phyloP scores from a whole-genome alignment of 73 alveolate genomes.

The Paramecium tetraurelia region DNA sequence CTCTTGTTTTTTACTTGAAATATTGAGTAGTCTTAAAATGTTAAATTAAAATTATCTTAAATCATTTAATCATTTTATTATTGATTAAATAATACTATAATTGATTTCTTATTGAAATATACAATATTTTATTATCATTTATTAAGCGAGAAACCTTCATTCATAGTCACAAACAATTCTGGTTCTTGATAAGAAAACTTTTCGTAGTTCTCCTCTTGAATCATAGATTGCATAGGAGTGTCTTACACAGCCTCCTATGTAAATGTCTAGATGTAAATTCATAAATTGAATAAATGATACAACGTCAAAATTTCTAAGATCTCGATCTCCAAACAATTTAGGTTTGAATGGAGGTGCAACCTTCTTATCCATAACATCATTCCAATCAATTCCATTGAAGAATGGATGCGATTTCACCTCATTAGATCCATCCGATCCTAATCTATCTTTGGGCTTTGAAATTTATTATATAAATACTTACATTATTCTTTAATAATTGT shows the following conservation, averaged over 20 bases:
- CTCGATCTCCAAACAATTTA: constrained; percentile 57
- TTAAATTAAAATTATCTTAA: too few species aligned
- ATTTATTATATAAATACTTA: not conserved
- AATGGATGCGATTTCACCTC: constrained; percentile 71
- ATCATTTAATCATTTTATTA: not conserved
- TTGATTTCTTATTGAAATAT: not conserved
- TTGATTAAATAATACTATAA: not conserved
- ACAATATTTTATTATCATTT: not conserved
- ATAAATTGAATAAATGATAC: not conserved
- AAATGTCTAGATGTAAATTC: not conserved
- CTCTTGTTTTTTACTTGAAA: not conserved
- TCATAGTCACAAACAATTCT: not conserved
- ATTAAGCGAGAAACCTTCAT: not conserved
- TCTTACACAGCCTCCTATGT: constrained; percentile 6
- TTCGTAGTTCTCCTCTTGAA: not conserved
- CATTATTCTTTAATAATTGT: not conserved
- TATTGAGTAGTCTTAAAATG: too few species aligned
- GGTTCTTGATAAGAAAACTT: constrained; percentile 41
- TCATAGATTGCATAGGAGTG: constrained; percentile 23
- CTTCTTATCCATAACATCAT: not conserved
- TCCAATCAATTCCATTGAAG: constrained; percentile 66
- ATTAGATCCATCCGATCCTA: constrained; percentile 67
- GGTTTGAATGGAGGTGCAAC: constrained; percentile 86
- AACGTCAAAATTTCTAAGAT: constrained; percentile 66
- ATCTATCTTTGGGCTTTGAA: constrained; percentile 58